A percentile compares a stretch with the other conserved stretches of the same genome.
phyloP scores from a whole-genome alignment of 2,329 filamentous ascomycete genomes.

The Leptographium lundbergii region DNA sequence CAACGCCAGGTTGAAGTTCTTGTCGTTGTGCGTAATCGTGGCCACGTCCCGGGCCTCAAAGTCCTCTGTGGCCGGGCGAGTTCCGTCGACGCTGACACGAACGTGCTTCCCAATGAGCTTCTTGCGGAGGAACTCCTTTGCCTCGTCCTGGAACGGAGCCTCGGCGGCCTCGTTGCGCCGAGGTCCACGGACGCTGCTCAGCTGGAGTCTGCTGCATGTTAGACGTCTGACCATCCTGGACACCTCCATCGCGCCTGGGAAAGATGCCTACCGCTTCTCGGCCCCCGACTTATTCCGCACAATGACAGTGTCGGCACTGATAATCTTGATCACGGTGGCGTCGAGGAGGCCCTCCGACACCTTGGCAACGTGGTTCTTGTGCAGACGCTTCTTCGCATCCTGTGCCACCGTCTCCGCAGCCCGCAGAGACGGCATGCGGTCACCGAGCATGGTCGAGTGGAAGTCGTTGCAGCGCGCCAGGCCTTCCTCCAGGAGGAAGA shows the following conservation, averaged over 20 bases:
- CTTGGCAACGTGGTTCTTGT: slow-evolving; percentile 69
- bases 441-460: slow-evolving; percentile 83
- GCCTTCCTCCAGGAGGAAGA: slow-evolving; percentile 78
- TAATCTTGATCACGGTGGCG: slow-evolving; percentile 70
- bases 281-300: slow-evolving; percentile 71
- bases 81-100: slow-evolving; percentile 76
- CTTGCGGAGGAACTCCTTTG: slow-evolving; percentile 92
- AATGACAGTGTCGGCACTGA: slow-evolving; percentile 81
- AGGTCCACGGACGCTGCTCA: slow-evolving; percentile 91
- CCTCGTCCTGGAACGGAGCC: slow-evolving; percentile 78
- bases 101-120: slow-evolving; percentile 93
- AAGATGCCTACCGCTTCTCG: slow-evolving; percentile 52
- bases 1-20: slow-evolving; percentile 71
- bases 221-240: background rate
- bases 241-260: background rate
- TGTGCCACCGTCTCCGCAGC: slow-evolving; percentile 80
- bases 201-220: slow-evolving; percentile 42
- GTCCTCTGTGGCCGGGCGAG: slow-evolving; percentile 76
- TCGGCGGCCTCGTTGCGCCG: slow-evolving; percentile 78
- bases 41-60: slow-evolving; percentile 94
- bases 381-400: slow-evolving; percentile 61
- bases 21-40: slow-evolving; percentile 69
- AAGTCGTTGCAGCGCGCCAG: slow-evolving; percentile 89
- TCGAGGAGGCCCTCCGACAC: slow-evolving; percentile 55
- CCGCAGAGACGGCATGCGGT: slow-evolving; percentile 75